Evolutionary conservation across 2,329 filamentous ascomycete species (phyloP).

Genomic region (Stagonosporopsis cucurbitacearum): DNA sequence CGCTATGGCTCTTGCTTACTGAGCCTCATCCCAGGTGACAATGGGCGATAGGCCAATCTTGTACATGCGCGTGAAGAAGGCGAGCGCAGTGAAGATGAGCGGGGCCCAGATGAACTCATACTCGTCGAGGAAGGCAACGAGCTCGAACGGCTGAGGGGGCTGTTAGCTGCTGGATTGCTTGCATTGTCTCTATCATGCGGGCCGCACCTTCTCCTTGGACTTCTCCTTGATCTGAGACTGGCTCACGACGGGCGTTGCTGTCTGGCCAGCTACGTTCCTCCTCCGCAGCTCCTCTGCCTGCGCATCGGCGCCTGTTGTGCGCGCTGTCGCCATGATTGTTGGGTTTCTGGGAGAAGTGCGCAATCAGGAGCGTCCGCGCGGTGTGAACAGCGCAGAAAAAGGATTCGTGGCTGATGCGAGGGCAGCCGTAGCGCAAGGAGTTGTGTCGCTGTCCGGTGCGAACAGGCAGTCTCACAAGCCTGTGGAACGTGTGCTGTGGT

Average conservation of each 20-base stretch:
- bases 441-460: background rate
- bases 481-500: slow-evolving; percentile 9
- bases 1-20: slow-evolving; percentile 59
- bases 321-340: slow-evolving; percentile 38
- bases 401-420: slow-evolving; percentile 25
- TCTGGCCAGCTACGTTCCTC: slow-evolving; percentile 51
- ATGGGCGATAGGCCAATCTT: slow-evolving; percentile 73
- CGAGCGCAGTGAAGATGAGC: slow-evolving; percentile 66
- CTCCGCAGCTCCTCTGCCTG: slow-evolving; percentile 54
- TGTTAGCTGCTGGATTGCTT: slow-evolving; percentile 23
- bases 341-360: background rate
- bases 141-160: slow-evolving; percentile 55
- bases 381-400: slow-evolving; percentile 10
- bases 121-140: slow-evolving; percentile 68
- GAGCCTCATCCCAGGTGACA: slow-evolving; percentile 78
- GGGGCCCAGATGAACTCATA: slow-evolving; percentile 70
- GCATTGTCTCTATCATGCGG: background rate
- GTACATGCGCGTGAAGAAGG: slow-evolving; percentile 72
- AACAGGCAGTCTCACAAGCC: slow-evolving; percentile 13
- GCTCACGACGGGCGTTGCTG: slow-evolving; percentile 38
- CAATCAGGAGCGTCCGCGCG: background rate
- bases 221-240: slow-evolving; percentile 51
- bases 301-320: slow-evolving; percentile 50
- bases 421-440: slow-evolving; percentile 19
- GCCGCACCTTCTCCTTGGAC: slow-evolving; percentile 55